A percentile compares a stretch with the other conserved stretches of the same genome.
Conservation (phyloP, 306 rosid genomes). For the Begonia loranthoides region DNA sequence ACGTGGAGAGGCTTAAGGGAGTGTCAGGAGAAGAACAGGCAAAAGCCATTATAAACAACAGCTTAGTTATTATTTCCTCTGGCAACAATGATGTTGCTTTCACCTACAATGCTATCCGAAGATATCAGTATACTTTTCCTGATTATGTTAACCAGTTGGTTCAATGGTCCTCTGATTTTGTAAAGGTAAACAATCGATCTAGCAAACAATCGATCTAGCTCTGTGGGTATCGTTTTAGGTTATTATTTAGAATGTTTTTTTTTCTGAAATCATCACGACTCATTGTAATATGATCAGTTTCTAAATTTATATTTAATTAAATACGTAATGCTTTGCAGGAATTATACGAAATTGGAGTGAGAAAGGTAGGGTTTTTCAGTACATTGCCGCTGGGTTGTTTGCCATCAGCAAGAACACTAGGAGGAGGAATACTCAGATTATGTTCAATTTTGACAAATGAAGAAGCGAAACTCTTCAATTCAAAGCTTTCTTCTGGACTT, state of each 20-base stretch:
- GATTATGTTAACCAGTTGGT: slow-evolving; percentile 49
- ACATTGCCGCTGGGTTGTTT: slow-evolving; percentile 49
- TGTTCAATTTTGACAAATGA: slow-evolving; percentile 33
- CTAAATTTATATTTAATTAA: background rate
- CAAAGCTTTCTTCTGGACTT: slow-evolving; percentile 30
- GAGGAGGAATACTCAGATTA: slow-evolving; percentile 26
- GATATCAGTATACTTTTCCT: slow-evolving; percentile 21
- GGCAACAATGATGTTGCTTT: slow-evolving; percentile 64
- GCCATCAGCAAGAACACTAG: slow-evolving; percentile 50
- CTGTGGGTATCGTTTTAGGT: too few relatives aligned
- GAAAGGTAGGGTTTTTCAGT: slow-evolving; percentile 45
- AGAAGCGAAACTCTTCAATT: slow-evolving; percentile 52
- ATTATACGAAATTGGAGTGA: slow-evolving; percentile 47
- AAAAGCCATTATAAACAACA: slow-evolving; percentile 25
- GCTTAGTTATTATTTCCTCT: slow-evolving; percentile 33
- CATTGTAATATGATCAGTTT: background rate
- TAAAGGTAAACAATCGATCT: slow-evolving; percentile 29
- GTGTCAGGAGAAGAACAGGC: slow-evolving; percentile 28
- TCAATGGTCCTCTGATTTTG: slow-evolving; percentile 31
- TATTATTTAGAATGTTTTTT: too few relatives aligned
- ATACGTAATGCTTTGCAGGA: slow-evolving; percentile 18
- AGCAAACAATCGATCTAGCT: too few relatives aligned
- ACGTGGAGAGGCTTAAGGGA: slow-evolving; percentile 28
- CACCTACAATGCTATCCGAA: slow-evolving; percentile 39
- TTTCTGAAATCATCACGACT: background rate